Evolutionary conservation across 768 basidiomycete species (phyloP).

Genomic region (Naematelia encephala): DNA sequence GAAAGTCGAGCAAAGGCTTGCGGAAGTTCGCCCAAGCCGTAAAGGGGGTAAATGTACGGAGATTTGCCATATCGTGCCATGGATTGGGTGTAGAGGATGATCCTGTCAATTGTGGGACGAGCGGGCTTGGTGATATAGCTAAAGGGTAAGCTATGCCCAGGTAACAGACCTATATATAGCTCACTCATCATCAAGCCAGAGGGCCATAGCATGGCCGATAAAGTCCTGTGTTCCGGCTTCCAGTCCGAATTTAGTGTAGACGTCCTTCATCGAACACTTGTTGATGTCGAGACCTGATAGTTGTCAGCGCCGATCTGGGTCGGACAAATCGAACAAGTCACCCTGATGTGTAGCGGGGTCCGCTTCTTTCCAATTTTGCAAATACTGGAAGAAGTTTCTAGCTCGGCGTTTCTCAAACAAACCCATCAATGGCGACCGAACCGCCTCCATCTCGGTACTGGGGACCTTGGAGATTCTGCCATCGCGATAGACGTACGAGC

Average conservation of each 20-base stretch:
- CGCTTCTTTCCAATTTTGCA: constrained; percentile 91
- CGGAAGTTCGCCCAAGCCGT: constrained; percentile 97
- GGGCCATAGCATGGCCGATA: constrained; percentile 97
- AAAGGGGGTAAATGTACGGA: constrained; percentile 98
- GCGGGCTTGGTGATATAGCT: constrained; percentile 94
- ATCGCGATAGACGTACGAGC: constrained; percentile 95
- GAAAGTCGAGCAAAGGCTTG: constrained; percentile 97
- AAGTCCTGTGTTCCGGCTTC: constrained; percentile 98
- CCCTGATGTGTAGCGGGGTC: constrained; percentile 97
- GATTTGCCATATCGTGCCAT: constrained; percentile 99
- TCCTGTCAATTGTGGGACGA: constrained; percentile 84
- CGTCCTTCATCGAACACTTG: constrained; percentile 82
- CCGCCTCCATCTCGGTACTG: constrained; percentile 94
- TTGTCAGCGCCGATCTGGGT: constrained; percentile 5
- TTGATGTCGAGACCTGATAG: constrained; percentile 77
- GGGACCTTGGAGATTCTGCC: constrained; percentile 97
- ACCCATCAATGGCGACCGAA: constrained; percentile 94
- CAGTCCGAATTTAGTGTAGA: constrained; percentile 95
- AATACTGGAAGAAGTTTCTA: constrained; percentile 96
- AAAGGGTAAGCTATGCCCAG: constrained; percentile 5
- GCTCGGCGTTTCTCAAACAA: constrained; percentile 96
- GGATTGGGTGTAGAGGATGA: constrained; percentile 93
- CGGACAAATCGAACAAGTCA: constrained; percentile 34
- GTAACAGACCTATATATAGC: constrained; percentile 38
- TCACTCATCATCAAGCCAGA: constrained; percentile 96